Evolutionary conservation across 108 stramenopile genomes (phyloP).

Genomic region (Nitzschia inconspicua): DNA sequence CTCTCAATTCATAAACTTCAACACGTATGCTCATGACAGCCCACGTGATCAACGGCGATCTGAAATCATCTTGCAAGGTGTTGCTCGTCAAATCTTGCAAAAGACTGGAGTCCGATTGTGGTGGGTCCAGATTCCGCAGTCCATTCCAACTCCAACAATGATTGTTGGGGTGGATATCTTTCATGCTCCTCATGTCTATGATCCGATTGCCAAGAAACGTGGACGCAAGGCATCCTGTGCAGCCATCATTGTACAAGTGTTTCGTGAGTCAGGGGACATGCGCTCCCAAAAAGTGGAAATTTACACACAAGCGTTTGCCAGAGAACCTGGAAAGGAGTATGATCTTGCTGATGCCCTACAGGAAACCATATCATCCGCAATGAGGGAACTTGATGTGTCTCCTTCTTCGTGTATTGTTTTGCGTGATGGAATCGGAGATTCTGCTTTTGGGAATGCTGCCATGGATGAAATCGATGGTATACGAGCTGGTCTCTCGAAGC

Average conservation of each 20-base stretch:
- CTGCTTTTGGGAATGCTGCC: constrained; percentile 39
- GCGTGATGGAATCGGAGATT: constrained; percentile 69
- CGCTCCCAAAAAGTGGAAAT: constrained; percentile 25
- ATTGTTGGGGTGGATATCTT: constrained; percentile 69
- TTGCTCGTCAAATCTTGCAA: constrained; percentile 56
- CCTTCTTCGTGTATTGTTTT: constrained; percentile 59
- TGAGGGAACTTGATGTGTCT: constrained; percentile 38
- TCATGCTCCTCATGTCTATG: constrained; percentile 55
- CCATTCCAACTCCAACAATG: constrained; percentile 50
- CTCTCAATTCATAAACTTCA: constrained; percentile 63
- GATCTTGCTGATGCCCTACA: constrained; percentile 43
- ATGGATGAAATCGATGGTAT: constrained; percentile 52
- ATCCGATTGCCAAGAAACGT: constrained; percentile 34
- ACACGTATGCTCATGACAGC: constrained; percentile 47
- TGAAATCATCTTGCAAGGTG: constrained; percentile 46
- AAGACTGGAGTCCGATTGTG: constrained; percentile 53
- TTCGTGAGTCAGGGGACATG: constrained; percentile 16
- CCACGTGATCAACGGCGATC: constrained; percentile 36
- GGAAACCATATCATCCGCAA: constrained; percentile 39
- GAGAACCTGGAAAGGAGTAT: constrained; percentile 55
- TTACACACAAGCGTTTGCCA: constrained; percentile 44
- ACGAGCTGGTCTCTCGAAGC: constrained; percentile 32
- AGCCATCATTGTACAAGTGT: constrained; percentile 62
- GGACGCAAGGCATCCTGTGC: constrained; percentile 59
- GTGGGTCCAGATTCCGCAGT: constrained; percentile 50